A percentile compares a stretch with the other conserved stretches of the same genome.
Evolutionary conservation across 2,329 filamentous ascomycete species (phyloP).

Genomic region (Neopestalotiopsis rosae): DNA sequence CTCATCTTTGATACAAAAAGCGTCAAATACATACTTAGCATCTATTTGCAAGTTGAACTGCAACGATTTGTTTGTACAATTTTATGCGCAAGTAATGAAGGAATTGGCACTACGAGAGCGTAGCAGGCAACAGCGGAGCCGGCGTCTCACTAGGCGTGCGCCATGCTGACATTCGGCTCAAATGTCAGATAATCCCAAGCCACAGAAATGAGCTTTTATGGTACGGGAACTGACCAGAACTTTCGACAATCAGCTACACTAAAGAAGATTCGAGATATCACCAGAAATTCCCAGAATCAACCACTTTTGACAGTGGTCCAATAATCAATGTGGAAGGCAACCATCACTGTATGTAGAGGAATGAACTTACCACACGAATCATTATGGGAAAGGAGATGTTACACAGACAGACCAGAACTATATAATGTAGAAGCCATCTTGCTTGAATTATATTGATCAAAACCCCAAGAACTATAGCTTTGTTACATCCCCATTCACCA

Average conservation of each 20-base stretch:
- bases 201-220: background rate
- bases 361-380: background rate
- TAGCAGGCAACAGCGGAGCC: too few species aligned
- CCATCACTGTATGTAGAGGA: background rate
- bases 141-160: too few species aligned
- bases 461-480: background rate
- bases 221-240: background rate
- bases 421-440: background rate
- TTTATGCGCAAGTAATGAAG: too few species aligned
- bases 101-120: too few species aligned
- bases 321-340: background rate
- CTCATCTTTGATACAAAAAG: too few species aligned
- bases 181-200: background rate
- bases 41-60: too few species aligned
- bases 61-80: too few species aligned
- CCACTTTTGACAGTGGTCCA: too few species aligned
- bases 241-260: constrained; percentile 3
- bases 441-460: background rate
- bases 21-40: too few species aligned
- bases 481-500: background rate
- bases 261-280: background rate
- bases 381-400: background rate
- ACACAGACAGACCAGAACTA: background rate
- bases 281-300: background rate
- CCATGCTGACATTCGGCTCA: too few species aligned